Evolutionary conservation across 2,329 filamentous ascomycete genomes (phyloP), one percentile per base, ranked within the genome.

Genomic region (Fusarium continuum): DNA sequence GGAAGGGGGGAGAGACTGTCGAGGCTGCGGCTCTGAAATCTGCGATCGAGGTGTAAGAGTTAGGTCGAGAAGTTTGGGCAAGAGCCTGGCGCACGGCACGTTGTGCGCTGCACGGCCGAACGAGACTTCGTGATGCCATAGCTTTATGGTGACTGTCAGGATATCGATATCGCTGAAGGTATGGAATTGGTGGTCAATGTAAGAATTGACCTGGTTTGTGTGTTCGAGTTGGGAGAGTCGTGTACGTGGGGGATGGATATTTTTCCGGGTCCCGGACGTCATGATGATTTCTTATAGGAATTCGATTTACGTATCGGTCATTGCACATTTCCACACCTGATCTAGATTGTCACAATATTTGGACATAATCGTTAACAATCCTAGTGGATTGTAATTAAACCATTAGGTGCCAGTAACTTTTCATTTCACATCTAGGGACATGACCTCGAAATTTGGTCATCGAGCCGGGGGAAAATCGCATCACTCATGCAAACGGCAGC

Each of bases 201-300:
- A 45, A 39, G 47, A 39, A 6, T 39, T 31, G 50, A 20, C 11
- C 38, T 35, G 10, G 36, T 32, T 54, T 43, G 14, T 20, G 35
- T 41, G 46, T 52, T 44, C 43, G 28, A 29, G 50, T 20, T 54
- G 29, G 36, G 34, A 65, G 50, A 29, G 39, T 45, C 29, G 14
- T 25, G 22, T 40, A 65, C 60, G 68, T 68, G 66, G 69, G 67
- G 69, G 59, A 53, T 54, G 45, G 43, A 56, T 51, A 61, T 64
- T 65, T 72, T 72, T 70, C 57, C 47, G 36, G 55, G 63, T 61
- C 56, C 68, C 55, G 67, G 63, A 72, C 70, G 70, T 72, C 70
- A 72, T 72, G 55, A 64, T 65, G 49, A 67, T 40, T 55, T 17
- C 39, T 29, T 31, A 9, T 16, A 10, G 20, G 8, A 22, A 32